These are phyloP conservation scores for Hypoxylon sp. DNA, from an alignment of 2,329 filamentous ascomycete species.

Conservation along the genomic window DNA sequence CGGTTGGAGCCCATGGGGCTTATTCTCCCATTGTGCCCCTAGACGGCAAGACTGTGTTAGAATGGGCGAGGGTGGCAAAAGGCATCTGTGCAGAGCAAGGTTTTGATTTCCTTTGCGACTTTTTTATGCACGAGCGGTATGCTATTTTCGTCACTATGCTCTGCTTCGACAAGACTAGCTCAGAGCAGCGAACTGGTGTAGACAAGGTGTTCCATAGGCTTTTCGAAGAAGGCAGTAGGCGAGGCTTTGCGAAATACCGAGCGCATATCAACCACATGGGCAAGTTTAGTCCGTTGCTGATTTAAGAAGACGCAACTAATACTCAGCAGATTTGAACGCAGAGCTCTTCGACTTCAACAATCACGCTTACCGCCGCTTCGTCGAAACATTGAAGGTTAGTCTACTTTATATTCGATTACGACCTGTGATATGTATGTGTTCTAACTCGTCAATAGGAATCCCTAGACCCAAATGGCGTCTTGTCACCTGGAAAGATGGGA, in stretches of 20 bases:
- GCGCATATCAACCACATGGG: conserved; percentile 60
- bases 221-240: conserved; percentile 54
- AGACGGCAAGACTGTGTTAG: conserved; percentile 57
- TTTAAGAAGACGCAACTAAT: conserved; percentile 4
- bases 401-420: background rate
- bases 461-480: conserved; percentile 57
- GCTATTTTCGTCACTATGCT: conserved; percentile 65
- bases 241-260: conserved; percentile 58
- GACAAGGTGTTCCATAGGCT: conserved; percentile 55
- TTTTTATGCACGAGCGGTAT: conserved; percentile 64
- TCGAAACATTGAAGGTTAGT: conserved; percentile 58
- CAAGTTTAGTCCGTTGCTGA: conserved; percentile 37
- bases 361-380: conserved; percentile 58
- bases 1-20: conserved; percentile 56
- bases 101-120: conserved; percentile 63
- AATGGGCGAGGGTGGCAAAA: conserved; percentile 60
- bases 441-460: conserved; percentile 50
- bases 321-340: conserved; percentile 55
- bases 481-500: conserved; percentile 59
- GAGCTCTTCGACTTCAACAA: conserved; percentile 58
- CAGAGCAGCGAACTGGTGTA: conserved; percentile 56
- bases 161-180: conserved; percentile 62
- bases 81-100: conserved; percentile 59
- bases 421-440: conserved; percentile 4
- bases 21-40: conserved; percentile 58